These are phyloP conservation scores for Massariosphaeria phaeospora DNA, from an alignment of 495 filamentous ascomycete species.

Conservation along the genomic window DNA sequence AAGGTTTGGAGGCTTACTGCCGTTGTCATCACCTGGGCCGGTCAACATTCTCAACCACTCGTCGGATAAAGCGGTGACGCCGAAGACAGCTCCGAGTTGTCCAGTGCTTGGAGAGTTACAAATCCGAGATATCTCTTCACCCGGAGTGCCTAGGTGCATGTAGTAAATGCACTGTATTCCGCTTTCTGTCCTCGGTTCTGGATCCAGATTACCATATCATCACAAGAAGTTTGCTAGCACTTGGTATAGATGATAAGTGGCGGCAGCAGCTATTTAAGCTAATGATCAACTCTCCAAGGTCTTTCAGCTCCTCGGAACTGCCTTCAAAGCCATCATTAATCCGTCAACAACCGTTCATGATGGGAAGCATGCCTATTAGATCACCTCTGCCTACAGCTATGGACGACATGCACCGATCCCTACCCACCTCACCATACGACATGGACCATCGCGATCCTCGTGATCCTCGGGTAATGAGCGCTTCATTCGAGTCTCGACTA, in stretches of 20 bases:
- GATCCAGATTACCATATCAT: background rate
- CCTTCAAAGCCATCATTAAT: background rate
- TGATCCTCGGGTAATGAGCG: conserved; percentile 15
- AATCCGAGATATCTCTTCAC: no score
- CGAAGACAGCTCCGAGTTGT: no score
- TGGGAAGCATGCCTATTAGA: conserved; percentile 9
- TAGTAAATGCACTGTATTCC: conserved; percentile 1
- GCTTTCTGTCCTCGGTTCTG: background rate
- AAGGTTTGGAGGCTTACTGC: no score
- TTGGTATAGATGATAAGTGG: background rate
- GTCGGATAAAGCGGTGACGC: no score
- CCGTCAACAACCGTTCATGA: conserved; percentile 4
- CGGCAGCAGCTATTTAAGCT: background rate
- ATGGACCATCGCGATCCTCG: conserved; percentile 28
- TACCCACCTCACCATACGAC: conserved; percentile 20
- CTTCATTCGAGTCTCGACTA: conserved; percentile 14
- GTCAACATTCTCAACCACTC: no score
- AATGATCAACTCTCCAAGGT: background rate
- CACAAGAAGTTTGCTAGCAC: background rate
- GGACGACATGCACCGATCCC: conserved; percentile 11
- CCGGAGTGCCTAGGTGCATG: no score
- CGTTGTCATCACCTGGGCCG: no score
- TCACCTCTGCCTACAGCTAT: conserved; percentile 14
- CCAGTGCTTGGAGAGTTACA: no score
- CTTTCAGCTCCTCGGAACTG: conserved; percentile 1